These are phyloP conservation scores for Mariannaea sp. DNA, from an alignment of 2,329 filamentous ascomycete species.

Conservation along the genomic window DNA sequence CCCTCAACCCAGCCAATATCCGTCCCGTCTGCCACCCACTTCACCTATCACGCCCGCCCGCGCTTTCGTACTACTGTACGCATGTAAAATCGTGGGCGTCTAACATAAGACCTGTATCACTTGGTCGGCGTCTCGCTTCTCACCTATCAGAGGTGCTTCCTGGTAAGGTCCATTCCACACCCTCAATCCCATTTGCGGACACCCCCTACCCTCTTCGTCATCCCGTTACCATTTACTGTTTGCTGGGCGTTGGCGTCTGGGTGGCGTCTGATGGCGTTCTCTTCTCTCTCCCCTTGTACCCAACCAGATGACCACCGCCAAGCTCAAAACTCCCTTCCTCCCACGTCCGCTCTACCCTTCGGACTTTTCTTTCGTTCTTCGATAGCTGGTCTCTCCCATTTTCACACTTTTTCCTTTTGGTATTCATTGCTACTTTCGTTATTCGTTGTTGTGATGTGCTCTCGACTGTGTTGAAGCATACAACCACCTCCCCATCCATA, in stretches of 20 bases:
- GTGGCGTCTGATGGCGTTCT: conserved; percentile 45
- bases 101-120: conserved; percentile 33
- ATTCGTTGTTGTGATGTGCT: conserved; percentile 32
- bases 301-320: conserved; percentile 29
- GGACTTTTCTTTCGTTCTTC: conserved; percentile 47
- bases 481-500: not conserved
- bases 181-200: conserved; percentile 32
- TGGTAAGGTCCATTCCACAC: conserved; percentile 36
- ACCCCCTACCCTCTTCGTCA: conserved; percentile 27
- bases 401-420: conserved; percentile 10
- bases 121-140: conserved; percentile 28
- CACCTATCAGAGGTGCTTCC: conserved; percentile 38
- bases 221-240: conserved; percentile 34
- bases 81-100: conserved; percentile 37
- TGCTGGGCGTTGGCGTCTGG: no score
- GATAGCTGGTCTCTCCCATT: conserved; percentile 61
- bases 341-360: conserved; percentile 45
- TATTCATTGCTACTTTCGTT: conserved; percentile 42
- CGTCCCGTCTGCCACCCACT: conserved; percentile 14
- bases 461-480: conserved; percentile 38
- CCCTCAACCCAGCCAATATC: conserved; percentile 14
- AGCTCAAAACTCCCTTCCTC: conserved; percentile 58
- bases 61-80: no score
- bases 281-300: conserved; percentile 39
- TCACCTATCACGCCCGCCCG: conserved; percentile 17